phyloP scores from a whole-genome alignment of 768 basidiomycete species.

The Auricularia auricula-judae region DNA sequence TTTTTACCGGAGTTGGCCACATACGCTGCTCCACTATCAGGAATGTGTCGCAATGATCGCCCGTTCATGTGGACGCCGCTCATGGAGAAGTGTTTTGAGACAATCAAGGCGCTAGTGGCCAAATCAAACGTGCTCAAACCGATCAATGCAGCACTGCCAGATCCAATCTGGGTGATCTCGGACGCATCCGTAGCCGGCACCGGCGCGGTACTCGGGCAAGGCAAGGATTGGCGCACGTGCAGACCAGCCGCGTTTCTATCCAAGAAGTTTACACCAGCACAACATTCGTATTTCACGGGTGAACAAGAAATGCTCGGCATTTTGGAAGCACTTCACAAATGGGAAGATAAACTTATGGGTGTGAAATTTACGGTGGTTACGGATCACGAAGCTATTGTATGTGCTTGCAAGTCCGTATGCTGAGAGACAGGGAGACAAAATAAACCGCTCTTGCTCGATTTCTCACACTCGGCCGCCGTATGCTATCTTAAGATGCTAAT shows the following conservation, averaged over 20 bases:
- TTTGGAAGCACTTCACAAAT: neutral
- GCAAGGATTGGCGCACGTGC: neutral
- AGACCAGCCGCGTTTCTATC: neutral
- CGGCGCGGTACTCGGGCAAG: neutral
- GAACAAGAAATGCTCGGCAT: neutral
- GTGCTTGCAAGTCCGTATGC: too few relatives aligned
- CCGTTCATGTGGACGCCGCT: conserved; percentile 19
- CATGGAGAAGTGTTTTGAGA: conserved; percentile 16
- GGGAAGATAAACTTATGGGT: neutral
- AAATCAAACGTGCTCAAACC: neutral
- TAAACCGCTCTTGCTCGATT: too few relatives aligned
- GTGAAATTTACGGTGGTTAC: neutral
- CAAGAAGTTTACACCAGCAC: neutral
- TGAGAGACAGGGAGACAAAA: too few relatives aligned
- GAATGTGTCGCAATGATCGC: conserved; percentile 17
- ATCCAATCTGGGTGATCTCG: neutral
- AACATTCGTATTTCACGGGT: neutral
- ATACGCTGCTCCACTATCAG: conserved; percentile 22
- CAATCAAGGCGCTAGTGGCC: conserved; percentile 9
- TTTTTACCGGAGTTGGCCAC: conserved; percentile 26
- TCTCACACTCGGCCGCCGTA: too few relatives aligned
- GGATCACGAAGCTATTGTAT: neutral
- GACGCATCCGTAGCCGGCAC: neutral
- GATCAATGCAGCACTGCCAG: neutral
- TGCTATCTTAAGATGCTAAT: too few relatives aligned